Percentiles rank a stretch among this genome's conserved stretches.
Evolutionary conservation across 169 alveolate genomes (phyloP).

Genomic region (Babesia bovis): DNA sequence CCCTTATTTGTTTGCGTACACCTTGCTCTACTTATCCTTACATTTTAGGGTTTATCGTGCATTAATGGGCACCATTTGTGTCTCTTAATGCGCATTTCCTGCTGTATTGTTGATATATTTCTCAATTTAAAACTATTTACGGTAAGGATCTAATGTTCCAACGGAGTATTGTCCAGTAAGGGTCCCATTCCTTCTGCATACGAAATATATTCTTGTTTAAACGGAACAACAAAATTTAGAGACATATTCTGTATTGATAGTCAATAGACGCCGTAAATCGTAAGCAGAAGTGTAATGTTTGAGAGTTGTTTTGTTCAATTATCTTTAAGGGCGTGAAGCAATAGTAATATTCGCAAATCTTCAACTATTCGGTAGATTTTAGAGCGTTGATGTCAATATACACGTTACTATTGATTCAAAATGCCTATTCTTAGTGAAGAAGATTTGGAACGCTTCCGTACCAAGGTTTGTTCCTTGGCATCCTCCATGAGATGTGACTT

Average conservation of each 20-base stretch:
- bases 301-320: conserved; percentile 10
- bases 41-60: background rate
- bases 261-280: background rate
- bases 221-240: no score
- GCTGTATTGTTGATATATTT: no score
- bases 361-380: no score
- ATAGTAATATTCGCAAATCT: background rate
- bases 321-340: conserved; percentile 16
- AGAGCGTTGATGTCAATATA: no score
- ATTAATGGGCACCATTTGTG: background rate
- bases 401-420: conserved; percentile 6
- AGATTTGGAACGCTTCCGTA: conserved; percentile 81
- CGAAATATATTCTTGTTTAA: no score
- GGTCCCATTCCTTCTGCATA: no score
- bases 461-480: conserved; percentile 79
- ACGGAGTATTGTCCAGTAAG: no score
- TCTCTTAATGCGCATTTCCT: background rate
- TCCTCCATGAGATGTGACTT: conserved; percentile 80
- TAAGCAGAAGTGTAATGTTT: conserved; percentile 14
- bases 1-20: background rate
- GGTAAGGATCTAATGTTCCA: no score
- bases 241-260: background rate
- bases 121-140: no score
- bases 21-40: background rate
- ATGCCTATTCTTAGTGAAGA: conserved; percentile 82